These are phyloP conservation scores for Leptographium galeiforme DNA, from an alignment of 2,329 filamentous ascomycete genomes.

Conservation along the genomic window DNA sequence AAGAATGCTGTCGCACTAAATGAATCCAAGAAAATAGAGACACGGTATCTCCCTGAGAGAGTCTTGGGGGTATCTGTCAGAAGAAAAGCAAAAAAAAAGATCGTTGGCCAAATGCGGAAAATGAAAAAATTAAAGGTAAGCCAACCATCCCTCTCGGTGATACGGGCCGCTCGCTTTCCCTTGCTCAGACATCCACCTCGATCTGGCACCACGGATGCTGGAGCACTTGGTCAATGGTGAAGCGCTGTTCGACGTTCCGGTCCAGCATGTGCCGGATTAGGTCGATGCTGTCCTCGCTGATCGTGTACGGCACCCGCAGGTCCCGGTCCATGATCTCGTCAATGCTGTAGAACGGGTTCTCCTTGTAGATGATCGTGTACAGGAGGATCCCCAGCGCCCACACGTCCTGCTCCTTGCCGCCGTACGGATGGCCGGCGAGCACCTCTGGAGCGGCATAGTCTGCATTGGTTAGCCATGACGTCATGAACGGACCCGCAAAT, in stretches of 20 bases:
- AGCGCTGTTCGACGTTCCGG: constrained; percentile 68
- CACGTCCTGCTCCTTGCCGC: constrained; percentile 93
- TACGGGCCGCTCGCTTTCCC: not conserved
- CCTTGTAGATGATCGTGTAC: constrained; percentile 98
- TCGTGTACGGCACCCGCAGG: constrained; percentile 73
- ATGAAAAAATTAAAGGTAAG: not conserved
- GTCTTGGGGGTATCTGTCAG: constrained; percentile 3
- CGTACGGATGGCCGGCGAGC: constrained; percentile 78
- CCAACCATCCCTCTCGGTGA: not conserved
- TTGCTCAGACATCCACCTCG: not conserved
- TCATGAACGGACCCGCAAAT: not conserved
- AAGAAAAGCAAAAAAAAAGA: not conserved
- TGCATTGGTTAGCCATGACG: constrained; percentile 29
- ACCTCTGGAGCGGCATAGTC: constrained; percentile 99
- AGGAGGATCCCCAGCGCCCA: constrained; percentile 95
- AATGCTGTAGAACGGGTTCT: constrained; percentile 97
- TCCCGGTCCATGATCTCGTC: constrained; percentile 99
- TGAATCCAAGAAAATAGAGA: not conserved
- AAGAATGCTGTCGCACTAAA: not conserved
- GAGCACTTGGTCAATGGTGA: constrained; percentile 78
- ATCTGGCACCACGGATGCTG: constrained; percentile 66
- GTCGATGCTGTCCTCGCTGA: constrained; percentile 87
- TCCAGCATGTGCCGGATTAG: constrained; percentile 86
- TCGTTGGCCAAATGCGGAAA: not conserved
- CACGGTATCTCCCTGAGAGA: not conserved